phyloP scores from a whole-genome alignment of 2,329 filamentous ascomycete species.

The Cordyceps tenuipes region DNA sequence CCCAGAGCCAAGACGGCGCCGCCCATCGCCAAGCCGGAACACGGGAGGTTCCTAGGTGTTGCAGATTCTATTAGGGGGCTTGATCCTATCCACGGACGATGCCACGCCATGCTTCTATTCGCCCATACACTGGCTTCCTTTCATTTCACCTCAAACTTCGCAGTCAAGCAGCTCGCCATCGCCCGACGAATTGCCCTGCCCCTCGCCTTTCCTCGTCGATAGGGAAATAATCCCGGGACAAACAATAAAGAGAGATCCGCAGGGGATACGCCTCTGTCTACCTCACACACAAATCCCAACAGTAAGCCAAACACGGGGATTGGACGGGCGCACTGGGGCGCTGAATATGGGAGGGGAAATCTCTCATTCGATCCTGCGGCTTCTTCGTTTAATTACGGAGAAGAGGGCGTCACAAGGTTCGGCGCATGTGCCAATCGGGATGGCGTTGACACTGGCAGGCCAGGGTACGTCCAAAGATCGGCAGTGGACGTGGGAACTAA shows the following conservation, averaged over 20 bases:
- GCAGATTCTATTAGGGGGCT: neutral
- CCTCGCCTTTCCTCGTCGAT: neutral
- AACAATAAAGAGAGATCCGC: neutral
- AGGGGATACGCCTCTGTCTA: neutral
- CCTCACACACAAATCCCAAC: neutral
- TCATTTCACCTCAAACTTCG: neutral
- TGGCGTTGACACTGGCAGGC: neutral
- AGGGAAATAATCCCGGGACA: neutral
- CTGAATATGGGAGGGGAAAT: neutral
- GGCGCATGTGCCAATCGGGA: neutral
- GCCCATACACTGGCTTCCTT: neutral
- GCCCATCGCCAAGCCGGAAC: constrained; percentile 3
- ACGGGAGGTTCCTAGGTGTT: neutral
- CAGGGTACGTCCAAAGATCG: constrained; percentile 4
- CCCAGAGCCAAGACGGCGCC: neutral
- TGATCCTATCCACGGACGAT: neutral
- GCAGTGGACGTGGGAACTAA: neutral
- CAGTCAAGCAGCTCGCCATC: neutral
- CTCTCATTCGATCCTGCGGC: constrained; percentile 4
- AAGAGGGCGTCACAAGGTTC: neutral
- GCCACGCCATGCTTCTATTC: neutral
- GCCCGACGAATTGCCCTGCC: neutral
- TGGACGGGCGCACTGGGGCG: neutral
- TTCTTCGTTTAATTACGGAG: neutral
- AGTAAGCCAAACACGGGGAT: neutral